A percentile compares a stretch with the other conserved stretches of the same genome.
Evolutionary conservation across 23 red algal species (phyloP).

Genomic region (Pyropia haitanensis): DNA sequence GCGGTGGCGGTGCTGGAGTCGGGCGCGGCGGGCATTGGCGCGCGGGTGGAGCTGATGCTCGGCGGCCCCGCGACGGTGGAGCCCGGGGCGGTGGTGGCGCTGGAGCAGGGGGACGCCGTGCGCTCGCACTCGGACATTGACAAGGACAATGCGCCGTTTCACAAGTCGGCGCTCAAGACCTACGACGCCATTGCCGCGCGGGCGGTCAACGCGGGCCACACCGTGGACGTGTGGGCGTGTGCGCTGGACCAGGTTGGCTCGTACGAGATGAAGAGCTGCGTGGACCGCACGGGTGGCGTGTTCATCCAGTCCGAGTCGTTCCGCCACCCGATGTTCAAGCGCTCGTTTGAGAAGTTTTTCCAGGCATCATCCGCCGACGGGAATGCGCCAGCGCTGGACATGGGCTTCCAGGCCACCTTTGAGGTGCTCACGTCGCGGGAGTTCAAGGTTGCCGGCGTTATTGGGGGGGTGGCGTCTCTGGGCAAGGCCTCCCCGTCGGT

Average conservation of each 20-base stretch:
- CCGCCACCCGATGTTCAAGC: constrained; percentile 94
- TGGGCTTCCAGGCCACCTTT: constrained; percentile 65
- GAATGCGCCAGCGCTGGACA: constrained; percentile 4
- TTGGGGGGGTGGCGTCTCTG: constrained; percentile 76
- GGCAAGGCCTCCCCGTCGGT: constrained; percentile 68
- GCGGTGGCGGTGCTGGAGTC: constrained; percentile 84
- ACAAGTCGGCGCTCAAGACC: constrained; percentile 70
- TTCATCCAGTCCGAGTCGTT: constrained; percentile 92
- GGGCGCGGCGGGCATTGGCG: constrained; percentile 59
- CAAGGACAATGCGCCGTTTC: constrained; percentile 92
- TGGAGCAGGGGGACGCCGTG: constrained; percentile 81
- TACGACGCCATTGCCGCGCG: constrained; percentile 83
- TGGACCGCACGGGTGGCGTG: constrained; percentile 93
- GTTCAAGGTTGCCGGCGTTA: constrained; percentile 87
- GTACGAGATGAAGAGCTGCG: constrained; percentile 99
- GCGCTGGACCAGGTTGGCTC: constrained; percentile 94
- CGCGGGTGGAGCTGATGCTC: constrained; percentile 59
- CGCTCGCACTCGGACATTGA: constrained; percentile 97
- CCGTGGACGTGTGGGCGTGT: constrained; percentile 81
- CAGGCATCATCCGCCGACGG: constrained; percentile 1
- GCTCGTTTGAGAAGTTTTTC: constrained; percentile 95
- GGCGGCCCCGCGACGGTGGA: constrained; percentile 75
- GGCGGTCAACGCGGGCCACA: constrained; percentile 93
- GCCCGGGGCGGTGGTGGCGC: constrained; percentile 86
- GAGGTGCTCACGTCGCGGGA: constrained; percentile 77